Evolutionary conservation across 2,329 filamentous ascomycete species (phyloP), one percentile per base, ranked within the genome.

Genomic region (Neoascochyta sp.): DNA sequence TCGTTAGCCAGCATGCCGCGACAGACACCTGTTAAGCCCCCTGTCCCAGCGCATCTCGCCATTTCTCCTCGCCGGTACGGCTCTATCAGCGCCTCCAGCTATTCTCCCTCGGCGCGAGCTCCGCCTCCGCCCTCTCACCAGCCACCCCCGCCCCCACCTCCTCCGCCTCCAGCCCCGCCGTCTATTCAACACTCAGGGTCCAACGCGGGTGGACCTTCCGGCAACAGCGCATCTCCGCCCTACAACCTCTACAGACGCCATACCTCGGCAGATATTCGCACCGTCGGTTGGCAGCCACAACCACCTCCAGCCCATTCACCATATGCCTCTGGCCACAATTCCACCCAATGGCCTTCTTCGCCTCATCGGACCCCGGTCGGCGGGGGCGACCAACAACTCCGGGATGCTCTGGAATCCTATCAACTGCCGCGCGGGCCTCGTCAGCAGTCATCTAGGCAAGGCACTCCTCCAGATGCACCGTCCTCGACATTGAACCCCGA

Each of bases 251-350:
- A 80, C 24, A 81, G 90, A 42, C 79, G 90, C 39, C 92, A 98
- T 64, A 98, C 92, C 2, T 90, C 89, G 21, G 92, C 92, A 36
- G 92, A 98, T 59, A 96, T 98, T 48, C 82, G 92, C 30, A 83
- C 68, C 4, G 66, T 70, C 40, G 67, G 68, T 37, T 89, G 69
- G 50, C 83, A 88, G 57, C 86, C 71, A 6, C 71, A 61, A 42
- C 60, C 65, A 11, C 57, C 58, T 19, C 61, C 66, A 27, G 67
- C 70, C 22, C 71, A 76, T 15, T 83, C 82, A 4, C 84, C 81
- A 8, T 84, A 80, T 54, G 71, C 75, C 6, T 80, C 81, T 3
- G 79, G 79, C 8, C 71, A 78, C 40, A 73, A 72, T 30, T 75
- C 73, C 10, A 64, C 70, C 19, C 77, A 78, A 39, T 85, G 80